Base-by-base conservation (phyloP, 1,139 yeast genomes). In the Debaryomyces nepalensis region DNA sequence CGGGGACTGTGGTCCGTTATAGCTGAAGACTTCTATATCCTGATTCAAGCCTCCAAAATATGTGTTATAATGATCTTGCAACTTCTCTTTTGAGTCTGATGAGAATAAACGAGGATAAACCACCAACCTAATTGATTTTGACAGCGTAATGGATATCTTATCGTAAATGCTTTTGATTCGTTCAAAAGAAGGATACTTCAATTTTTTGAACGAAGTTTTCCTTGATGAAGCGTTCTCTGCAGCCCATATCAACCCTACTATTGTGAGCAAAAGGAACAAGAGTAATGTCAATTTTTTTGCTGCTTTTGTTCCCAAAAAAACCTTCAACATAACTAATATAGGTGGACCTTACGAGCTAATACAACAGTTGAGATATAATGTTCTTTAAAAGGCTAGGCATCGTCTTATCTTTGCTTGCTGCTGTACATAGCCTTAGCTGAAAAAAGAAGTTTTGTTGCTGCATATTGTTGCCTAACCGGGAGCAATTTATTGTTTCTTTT, bases 1-100 rank as follows among this genome's bases (percentile, higher is more conserved):
- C n/a, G 37, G 22, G 6, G 45, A 12, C 4, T 22, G 29, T 5
- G 36, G 18, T 10, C 54, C 58, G 20, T 38, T 30, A 39, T 49
- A 54, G 26, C 47, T 45, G 24, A 47, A 39, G 9, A 51, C 40
- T 36, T 52, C 50, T n/a, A 41, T 23, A 5, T 40, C 37, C 23
- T 22, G 15, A 10, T 15, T 30, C 9, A 21, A 21, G 9, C 31
- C 29, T 7, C 12, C 23, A 27, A 51, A 48, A 20, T 45, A 47
- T 4, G 44, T 36, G 10, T 44, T 43, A 39, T 52, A 53, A 39
- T 53, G 49, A 16, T 37, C 41, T 26, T 30, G 20, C n/a, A 54
- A 42, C 5, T 52, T 53, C 9, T 20, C 37, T 11, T 19, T 24
- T 3, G 23, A 22, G 10, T 34, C 30, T 5, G 18, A 14, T 1